A percentile compares a stretch with the other conserved stretches of the same genome.
phyloP scores from a whole-genome alignment of 306 rosid species.

The Mucuna pruriens region DNA sequence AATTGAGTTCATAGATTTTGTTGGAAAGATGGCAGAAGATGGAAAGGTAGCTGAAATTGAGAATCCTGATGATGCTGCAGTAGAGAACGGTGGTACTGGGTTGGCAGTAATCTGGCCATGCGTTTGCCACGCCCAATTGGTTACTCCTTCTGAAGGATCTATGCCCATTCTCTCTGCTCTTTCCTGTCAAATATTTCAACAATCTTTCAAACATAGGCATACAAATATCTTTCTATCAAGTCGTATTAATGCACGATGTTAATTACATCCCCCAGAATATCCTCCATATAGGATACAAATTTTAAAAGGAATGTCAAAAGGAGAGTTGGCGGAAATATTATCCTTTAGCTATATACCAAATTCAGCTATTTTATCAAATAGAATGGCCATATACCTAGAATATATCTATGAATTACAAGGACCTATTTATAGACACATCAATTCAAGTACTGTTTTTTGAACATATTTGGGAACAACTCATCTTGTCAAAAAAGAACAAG shows the following conservation, averaged over 20 bases:
- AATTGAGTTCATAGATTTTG: conserved; percentile 48
- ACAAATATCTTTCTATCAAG: neutral
- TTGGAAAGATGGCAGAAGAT: conserved; percentile 57
- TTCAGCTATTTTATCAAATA: conserved; percentile 24
- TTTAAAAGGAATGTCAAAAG: conserved; percentile 7
- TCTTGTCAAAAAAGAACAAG: neutral
- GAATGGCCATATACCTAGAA: conserved; percentile 9
- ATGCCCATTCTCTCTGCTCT: conserved; percentile 66
- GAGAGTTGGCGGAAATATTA: neutral
- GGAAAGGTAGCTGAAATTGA: conserved; percentile 77
- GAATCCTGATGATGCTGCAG: conserved; percentile 99
- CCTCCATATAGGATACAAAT: neutral
- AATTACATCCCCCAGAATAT: neutral
- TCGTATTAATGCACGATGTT: neutral
- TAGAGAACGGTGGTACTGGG: conserved; percentile 77
- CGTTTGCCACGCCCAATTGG: conserved; percentile 77
- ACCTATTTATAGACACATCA: neutral
- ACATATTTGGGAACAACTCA: neutral
- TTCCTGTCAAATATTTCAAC: conserved; percentile 69
- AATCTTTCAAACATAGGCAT: neutral
- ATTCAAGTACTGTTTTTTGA: neutral
- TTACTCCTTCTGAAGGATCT: conserved; percentile 72
- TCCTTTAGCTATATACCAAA: conserved; percentile 23
- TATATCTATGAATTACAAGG: neutral
- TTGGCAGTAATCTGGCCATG: conserved; percentile 66